Percentiles rank a stretch among this genome's conserved stretches.
Evolutionary conservation across 2,329 filamentous ascomycete species (phyloP).

Genomic region (Aspergillus nomiae): DNA sequence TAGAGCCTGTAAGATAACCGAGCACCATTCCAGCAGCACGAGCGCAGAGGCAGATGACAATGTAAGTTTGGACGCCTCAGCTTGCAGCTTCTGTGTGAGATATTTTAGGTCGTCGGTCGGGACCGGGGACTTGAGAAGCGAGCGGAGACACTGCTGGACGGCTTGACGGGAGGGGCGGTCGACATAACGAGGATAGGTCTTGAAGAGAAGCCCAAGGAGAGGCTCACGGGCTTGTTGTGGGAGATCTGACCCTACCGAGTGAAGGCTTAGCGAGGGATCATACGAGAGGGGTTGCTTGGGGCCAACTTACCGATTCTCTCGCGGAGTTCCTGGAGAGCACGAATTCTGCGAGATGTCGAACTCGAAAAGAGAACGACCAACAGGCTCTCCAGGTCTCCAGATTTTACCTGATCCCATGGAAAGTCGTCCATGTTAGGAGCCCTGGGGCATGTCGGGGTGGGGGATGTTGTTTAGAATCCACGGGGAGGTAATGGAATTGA

Average conservation of each 20-base stretch:
- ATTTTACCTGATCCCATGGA: conserved; percentile 48
- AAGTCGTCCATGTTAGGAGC: conserved; percentile 45
- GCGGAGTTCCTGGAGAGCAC: conserved; percentile 47
- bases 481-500: conserved; percentile 13
- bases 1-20: conserved; percentile 72
- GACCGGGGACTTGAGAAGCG: conserved; percentile 63
- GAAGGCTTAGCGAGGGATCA: conserved; percentile 16
- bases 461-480: not conserved
- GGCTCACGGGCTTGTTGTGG: conserved; percentile 34
- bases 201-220: conserved; percentile 75
- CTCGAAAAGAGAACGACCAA: conserved; percentile 43
- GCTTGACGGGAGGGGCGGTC: conserved; percentile 83
- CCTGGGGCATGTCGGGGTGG: conserved; percentile 30
- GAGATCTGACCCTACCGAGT: conserved; percentile 33
- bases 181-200: conserved; percentile 82
- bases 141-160: conserved; percentile 75
- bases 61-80: conserved; percentile 73
- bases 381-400: conserved; percentile 43
- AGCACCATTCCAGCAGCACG: conserved; percentile 88
- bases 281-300: conserved; percentile 7
- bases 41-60: conserved; percentile 82
- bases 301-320: conserved; percentile 43
- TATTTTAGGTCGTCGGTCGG: conserved; percentile 53
- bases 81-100: conserved; percentile 67
- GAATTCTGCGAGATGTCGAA: conserved; percentile 44